These are phyloP conservation scores for Fusarium verrucosum DNA, from an alignment of 2,329 filamentous ascomycete species.

Conservation along the genomic window DNA sequence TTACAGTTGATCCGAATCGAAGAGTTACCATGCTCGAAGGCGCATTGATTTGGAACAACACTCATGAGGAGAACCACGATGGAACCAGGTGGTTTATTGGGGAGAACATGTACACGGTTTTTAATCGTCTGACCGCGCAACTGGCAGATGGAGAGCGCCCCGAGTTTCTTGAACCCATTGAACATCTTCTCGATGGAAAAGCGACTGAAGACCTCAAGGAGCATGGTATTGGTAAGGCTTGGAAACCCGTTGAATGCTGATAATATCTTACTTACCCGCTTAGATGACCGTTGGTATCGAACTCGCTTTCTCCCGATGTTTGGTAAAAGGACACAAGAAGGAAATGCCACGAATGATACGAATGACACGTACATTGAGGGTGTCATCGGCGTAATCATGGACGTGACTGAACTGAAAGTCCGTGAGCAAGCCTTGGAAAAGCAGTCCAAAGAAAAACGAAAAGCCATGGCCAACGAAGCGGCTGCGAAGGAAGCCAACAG, in stretches of 20 bases:
- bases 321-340: slow-evolving; percentile 63
- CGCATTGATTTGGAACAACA: slow-evolving; percentile 65
- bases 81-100: slow-evolving; percentile 64
- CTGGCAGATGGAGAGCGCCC: slow-evolving; percentile 56
- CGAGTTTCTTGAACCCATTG: slow-evolving; percentile 66
- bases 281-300: slow-evolving; percentile 72
- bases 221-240: slow-evolving; percentile 61
- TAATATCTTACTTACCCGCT: slow-evolving; percentile 9
- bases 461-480: slow-evolving; percentile 76
- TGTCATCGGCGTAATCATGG: slow-evolving; percentile 81
- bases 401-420: slow-evolving; percentile 75
- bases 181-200: slow-evolving; percentile 70
- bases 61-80: slow-evolving; percentile 51
- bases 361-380: slow-evolving; percentile 68
- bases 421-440: slow-evolving; percentile 61
- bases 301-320: slow-evolving; percentile 75
- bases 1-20: slow-evolving; percentile 71
- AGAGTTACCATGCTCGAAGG: slow-evolving; percentile 77
- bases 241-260: neutral
- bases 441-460: slow-evolving; percentile 74
- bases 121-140: slow-evolving; percentile 60
- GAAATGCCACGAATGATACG: slow-evolving; percentile 54
- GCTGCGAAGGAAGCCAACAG: slow-evolving; percentile 83
- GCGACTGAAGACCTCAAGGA: slow-evolving; percentile 70
- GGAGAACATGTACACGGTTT: slow-evolving; percentile 71